phyloP scores from a whole-genome alignment of 306 rosid species.

The Gynostemma pentaphyllum region DNA sequence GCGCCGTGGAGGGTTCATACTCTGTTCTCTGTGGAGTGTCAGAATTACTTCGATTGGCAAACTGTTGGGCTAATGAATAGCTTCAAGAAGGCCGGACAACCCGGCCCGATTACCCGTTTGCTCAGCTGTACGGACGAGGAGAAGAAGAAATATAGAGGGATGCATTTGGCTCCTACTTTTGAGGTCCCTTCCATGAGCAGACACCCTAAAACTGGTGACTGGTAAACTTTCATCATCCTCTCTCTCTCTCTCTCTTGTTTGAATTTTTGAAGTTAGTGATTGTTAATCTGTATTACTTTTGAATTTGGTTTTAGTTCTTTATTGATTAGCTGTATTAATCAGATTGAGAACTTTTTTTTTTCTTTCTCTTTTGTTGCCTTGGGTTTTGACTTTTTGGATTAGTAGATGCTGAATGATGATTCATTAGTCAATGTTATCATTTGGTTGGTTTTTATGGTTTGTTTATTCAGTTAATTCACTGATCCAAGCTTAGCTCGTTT shows the following conservation, averaged over 20 bases:
- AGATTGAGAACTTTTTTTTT: neutral
- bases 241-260: neutral
- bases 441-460: neutral
- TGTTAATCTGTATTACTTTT: neutral
- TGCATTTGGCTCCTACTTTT: conserved; percentile 93
- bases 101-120: conserved; percentile 85
- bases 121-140: conserved; percentile 91
- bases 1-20: conserved; percentile 70
- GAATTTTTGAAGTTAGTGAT: too few species aligned
- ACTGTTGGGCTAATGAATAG: conserved; percentile 91
- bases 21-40: conserved; percentile 93
- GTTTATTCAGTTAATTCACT: neutral
- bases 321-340: neutral
- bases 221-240: conserved; percentile 25
- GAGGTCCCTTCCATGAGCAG: conserved; percentile 94
- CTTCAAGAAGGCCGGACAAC: conserved; percentile 67
- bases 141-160: conserved; percentile 78
- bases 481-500: neutral
- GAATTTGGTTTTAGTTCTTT: neutral
- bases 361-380: neutral
- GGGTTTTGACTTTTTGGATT: neutral
- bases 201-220: conserved; percentile 97
- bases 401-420: neutral
- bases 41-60: conserved; percentile 98
- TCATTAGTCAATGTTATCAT: too few species aligned